Conservation (phyloP, 345 rosid species). For the Cardamine occulta region DNA sequence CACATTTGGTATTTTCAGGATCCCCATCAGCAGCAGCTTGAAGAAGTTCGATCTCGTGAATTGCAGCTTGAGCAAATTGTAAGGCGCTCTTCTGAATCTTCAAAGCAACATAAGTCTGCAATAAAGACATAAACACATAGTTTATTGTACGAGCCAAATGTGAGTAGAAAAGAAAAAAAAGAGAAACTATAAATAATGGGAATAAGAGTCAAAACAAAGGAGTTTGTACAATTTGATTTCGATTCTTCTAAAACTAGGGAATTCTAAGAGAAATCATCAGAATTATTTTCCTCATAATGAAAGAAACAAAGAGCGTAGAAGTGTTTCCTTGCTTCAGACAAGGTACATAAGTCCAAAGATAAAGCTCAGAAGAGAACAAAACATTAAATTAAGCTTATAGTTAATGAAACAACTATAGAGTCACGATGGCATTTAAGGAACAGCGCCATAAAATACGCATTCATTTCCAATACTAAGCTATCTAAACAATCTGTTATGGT, state of each 20-base stretch:
- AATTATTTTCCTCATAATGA: no score
- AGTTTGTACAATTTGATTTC: no score
- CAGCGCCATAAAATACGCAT: not conserved
- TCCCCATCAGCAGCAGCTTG: slow-evolving; percentile 72
- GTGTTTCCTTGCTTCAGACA: no score
- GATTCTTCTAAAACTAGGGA: no score
- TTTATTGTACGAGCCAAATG: not conserved
- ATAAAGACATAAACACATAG: not conserved
- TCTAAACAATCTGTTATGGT: not conserved
- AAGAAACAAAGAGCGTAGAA: no score
- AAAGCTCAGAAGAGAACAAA: slow-evolving; percentile 5
- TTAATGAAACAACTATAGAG: slow-evolving; percentile 1
- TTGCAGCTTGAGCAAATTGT: slow-evolving; percentile 91
- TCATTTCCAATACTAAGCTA: not conserved
- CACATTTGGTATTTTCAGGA: slow-evolving; percentile 62
- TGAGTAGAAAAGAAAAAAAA: not conserved
- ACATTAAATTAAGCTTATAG: not conserved
- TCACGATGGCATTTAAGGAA: slow-evolving; percentile 3
- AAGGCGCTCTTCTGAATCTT: slow-evolving; percentile 97
- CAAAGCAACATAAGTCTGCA: slow-evolving; percentile 80
- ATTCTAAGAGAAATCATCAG: no score
- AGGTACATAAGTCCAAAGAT: not conserved
- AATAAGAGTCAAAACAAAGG: slow-evolving; percentile 2
- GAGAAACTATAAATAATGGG: not conserved
- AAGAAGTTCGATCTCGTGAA: slow-evolving; percentile 87